A percentile compares a stretch with the other conserved stretches of the same genome.
Conservation (phyloP, 805 yeast genomes). For the Pichia californica region DNA sequence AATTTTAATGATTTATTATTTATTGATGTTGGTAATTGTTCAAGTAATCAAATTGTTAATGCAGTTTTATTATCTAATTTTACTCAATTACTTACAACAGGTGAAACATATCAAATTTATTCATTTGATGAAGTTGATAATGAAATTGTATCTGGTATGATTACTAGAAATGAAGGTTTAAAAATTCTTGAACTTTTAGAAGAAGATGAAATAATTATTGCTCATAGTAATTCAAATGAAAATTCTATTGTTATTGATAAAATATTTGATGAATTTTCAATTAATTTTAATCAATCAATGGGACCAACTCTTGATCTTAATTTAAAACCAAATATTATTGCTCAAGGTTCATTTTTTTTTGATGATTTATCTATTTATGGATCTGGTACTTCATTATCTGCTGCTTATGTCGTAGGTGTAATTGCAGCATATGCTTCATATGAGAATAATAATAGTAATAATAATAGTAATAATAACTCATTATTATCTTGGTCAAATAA, state of each 20-base stretch:
- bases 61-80: conserved; percentile 2
- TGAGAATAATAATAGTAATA: neutral
- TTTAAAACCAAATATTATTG: conserved; percentile 6
- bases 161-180: neutral
- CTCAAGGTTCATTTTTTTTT: conserved; percentile 5
- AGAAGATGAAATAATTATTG: conserved; percentile 1
- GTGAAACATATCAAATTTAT: neutral
- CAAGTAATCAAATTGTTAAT: neutral
- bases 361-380: neutral
- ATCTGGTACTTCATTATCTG: conserved; percentile 7
- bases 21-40: conserved; percentile 4
- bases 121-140: neutral
- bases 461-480: too few relatives aligned
- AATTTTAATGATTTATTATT: neutral
- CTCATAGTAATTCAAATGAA: neutral
- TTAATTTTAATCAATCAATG: conserved; percentile 3
- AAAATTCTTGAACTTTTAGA: conserved; percentile 1
- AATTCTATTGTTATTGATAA: neutral
- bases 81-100: conserved; percentile 5
- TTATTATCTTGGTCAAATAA: neutral
- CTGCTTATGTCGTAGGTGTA: conserved; percentile 7
- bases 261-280: neutral
- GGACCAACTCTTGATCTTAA: conserved; percentile 8
- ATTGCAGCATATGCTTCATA: conserved; percentile 3
- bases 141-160: conserved; percentile 1